These are phyloP conservation scores for Hirsutella thompsonii DNA, from an alignment of 2,329 filamentous ascomycete species.

Conservation along the genomic window DNA sequence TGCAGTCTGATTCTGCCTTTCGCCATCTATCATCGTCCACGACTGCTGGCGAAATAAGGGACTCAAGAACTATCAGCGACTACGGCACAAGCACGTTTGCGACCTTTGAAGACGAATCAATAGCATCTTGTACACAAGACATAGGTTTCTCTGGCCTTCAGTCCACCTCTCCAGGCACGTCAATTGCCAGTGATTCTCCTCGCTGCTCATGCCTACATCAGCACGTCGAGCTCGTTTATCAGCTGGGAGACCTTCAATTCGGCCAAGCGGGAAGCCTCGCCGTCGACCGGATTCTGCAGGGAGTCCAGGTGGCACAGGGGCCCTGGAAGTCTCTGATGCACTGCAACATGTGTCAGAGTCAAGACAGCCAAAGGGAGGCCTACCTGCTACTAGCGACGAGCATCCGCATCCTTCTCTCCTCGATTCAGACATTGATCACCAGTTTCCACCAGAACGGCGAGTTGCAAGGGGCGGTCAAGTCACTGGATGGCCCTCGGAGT, in stretches of 20 bases:
- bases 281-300: neutral
- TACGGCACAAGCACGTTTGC: too few relatives aligned
- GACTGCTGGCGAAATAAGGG: too few relatives aligned
- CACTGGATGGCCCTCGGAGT: neutral
- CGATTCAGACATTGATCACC: neutral
- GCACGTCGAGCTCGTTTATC: neutral
- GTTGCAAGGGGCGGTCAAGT: neutral
- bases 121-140: too few relatives aligned
- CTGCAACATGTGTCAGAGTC: neutral
- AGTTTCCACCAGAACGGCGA: neutral
- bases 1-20: too few relatives aligned
- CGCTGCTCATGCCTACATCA: slow-evolving; percentile 1
- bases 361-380: neutral
- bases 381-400: neutral
- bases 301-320: neutral
- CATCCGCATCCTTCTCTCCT: neutral
- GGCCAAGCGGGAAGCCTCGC: slow-evolving; percentile 1
- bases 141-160: too few relatives aligned
- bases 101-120: too few relatives aligned
- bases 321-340: neutral
- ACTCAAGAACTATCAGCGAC: too few relatives aligned
- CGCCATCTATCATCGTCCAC: too few relatives aligned
- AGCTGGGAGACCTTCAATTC: slow-evolving; percentile 2
- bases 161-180: too few relatives aligned
- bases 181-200: neutral